Evolutionary conservation across 73 alveolate species (phyloP).

Genomic region (Effrenium voratum): DNA sequence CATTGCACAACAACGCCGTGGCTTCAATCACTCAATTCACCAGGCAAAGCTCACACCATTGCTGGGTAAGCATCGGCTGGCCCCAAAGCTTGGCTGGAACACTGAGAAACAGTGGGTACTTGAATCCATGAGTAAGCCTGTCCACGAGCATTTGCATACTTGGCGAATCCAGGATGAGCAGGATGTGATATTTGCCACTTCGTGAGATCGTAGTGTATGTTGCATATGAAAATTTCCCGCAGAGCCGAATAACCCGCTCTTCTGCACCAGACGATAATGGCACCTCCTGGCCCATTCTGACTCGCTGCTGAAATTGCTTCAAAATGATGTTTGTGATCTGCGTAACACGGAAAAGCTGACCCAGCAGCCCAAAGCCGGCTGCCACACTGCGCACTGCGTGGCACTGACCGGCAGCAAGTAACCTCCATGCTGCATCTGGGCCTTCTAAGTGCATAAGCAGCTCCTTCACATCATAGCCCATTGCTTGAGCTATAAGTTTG

Average conservation of each 20-base stretch:
- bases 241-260: slow-evolving; percentile 75
- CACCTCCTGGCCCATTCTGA: slow-evolving; percentile 27
- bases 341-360: slow-evolving; percentile 24
- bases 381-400: slow-evolving; percentile 74
- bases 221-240: slow-evolving; percentile 78
- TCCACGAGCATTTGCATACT: slow-evolving; percentile 71
- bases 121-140: slow-evolving; percentile 53
- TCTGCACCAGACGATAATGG: slow-evolving; percentile 77
- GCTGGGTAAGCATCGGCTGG: slow-evolving; percentile 12
- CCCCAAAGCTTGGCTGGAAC: slow-evolving; percentile 73
- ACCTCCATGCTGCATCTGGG: background rate
- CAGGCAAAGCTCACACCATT: background rate
- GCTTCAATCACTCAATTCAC: background rate
- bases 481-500: slow-evolving; percentile 41
- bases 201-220: slow-evolving; percentile 41
- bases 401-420: slow-evolving; percentile 75
- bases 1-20: background rate
- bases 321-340: slow-evolving; percentile 49
- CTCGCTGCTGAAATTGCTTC: slow-evolving; percentile 39
- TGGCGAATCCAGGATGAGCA: background rate
- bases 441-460: slow-evolving; percentile 26
- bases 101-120: slow-evolving; percentile 45
- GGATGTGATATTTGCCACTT: slow-evolving; percentile 42
- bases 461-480: slow-evolving; percentile 39
- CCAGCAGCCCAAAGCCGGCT: slow-evolving; percentile 63